Evolutionary conservation across 2,329 filamentous ascomycete species (phyloP), one percentile per base, ranked within the genome.

Genomic region (Escovopsis sp.): DNA sequence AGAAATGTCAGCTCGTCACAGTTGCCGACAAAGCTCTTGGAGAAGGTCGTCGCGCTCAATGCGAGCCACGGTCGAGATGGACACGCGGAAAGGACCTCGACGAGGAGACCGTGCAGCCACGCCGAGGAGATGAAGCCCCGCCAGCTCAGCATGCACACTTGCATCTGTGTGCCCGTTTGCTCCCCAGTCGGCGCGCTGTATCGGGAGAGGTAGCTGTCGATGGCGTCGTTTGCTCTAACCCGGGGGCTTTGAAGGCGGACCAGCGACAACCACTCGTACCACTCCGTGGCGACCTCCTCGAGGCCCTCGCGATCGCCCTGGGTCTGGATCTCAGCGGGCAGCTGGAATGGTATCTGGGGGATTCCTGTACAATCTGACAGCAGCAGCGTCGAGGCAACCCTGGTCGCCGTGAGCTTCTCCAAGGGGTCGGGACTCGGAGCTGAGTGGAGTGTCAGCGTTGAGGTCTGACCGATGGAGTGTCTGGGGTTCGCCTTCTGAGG

Each of bases 241-340:
- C 81, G 65, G n/a, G 77, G 72, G 37, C 79, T 84, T 9, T 63
- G 57, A 1, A 86, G 62, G 10, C 69, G 65, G 5, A 78, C 51
- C n/a, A 92, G 56, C 3, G 76, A 76, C 1, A 88, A 50, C 76
- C 79, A 90, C 56, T 90, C 83, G 43, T 86, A 75, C 11, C 79
- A 50, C 14, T 77, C 73, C 0, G 68, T 63, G 1, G 71, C 69
- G 40, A 66, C 67, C 16, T 84, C 74, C 39, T 80, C 73, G 26
- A 82, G 61, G 7, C 70, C 66, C 29, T 62, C 57, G 35, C 57
- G 53, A 27, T 62, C 61, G 26, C 56, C 45, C 2, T 50, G 42
- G 32, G 55, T 44, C 29, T 63, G 45, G 13, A 49, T 39, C 5
- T 47, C 43, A 3, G 45, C 26, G 4, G 48, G 41, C 12, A 56